phyloP scores from a whole-genome alignment of 306 rosid species.

The Erythrophleum fordii region DNA sequence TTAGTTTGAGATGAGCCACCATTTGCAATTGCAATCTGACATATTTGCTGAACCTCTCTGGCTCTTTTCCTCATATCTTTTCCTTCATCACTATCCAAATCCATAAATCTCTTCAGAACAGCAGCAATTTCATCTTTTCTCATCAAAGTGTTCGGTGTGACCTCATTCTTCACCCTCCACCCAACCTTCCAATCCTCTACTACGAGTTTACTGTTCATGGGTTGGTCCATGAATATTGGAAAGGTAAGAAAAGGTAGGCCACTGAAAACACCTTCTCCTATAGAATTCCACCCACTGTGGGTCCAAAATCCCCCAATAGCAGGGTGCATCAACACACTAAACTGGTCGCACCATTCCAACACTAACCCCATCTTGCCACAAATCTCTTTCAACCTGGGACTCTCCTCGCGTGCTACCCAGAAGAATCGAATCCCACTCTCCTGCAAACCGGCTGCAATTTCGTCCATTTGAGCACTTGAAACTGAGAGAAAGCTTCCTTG shows the following conservation, averaged over 20 bases:
- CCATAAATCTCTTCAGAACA: constrained; percentile 51
- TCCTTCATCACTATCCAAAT: constrained; percentile 41
- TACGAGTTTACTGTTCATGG: constrained; percentile 36
- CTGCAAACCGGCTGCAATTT: constrained; percentile 45
- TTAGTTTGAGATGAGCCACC: constrained; percentile 49
- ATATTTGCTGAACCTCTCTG: constrained; percentile 39
- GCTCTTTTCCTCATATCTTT: constrained; percentile 54
- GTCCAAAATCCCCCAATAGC: constrained; percentile 64
- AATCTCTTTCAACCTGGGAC: constrained; percentile 27
- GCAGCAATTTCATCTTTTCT: constrained; percentile 47
- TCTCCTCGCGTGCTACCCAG: constrained; percentile 47
- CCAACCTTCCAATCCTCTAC: constrained; percentile 63
- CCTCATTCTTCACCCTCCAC: constrained; percentile 50
- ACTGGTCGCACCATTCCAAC: constrained; percentile 67
- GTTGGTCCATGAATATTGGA: constrained; percentile 56
- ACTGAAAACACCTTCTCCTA: constrained; percentile 44
- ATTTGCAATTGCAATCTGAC: constrained; percentile 41
- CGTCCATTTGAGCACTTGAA: constrained; percentile 53
- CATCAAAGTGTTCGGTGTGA: constrained; percentile 35
- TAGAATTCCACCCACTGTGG: constrained; percentile 72
- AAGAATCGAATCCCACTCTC: constrained; percentile 49
- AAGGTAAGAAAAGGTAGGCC: constrained; percentile 62
- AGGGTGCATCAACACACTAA: constrained; percentile 54
- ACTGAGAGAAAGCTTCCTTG: constrained; percentile 60
- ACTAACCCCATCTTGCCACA: constrained; percentile 56